These are phyloP conservation scores for Spizellomyces sp. DNA, from an alignment of 192 early-diverging fungal genomes.

Conservation along the genomic window DNA sequence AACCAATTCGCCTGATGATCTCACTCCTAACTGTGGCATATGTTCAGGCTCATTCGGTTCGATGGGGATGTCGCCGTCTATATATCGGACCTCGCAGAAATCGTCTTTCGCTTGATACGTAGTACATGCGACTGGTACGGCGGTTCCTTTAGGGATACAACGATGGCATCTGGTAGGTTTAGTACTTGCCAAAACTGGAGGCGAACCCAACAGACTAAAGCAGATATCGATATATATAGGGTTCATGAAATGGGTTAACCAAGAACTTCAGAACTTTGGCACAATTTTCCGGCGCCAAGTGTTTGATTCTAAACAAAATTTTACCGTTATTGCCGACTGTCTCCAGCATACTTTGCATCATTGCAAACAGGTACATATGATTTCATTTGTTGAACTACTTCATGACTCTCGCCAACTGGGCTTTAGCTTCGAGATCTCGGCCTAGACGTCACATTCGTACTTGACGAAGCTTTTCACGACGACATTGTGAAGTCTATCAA, in stretches of 20 bases:
- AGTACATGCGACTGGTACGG: conserved; percentile 98
- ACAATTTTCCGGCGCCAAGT: conserved; percentile 88
- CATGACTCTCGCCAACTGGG: neutral
- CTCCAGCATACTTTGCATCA: conserved; percentile 76
- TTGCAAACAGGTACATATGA: conserved; percentile 62
- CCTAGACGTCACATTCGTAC: conserved; percentile 79
- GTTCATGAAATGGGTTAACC: conserved; percentile 89
- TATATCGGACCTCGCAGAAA: conserved; percentile 75
- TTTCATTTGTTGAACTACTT: neutral
- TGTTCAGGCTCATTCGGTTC: conserved; percentile 78
- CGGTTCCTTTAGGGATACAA: conserved; percentile 81
- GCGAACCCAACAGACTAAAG: too few relatives aligned
- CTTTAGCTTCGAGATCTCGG: conserved; percentile 78
- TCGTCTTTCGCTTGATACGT: conserved; percentile 87
- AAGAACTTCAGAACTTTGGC: conserved; percentile 83
- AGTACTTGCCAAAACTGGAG: too few relatives aligned
- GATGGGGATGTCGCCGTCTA: conserved; percentile 88
- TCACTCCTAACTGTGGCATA: neutral
- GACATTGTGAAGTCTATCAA: conserved; percentile 74
- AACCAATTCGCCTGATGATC: too few relatives aligned
- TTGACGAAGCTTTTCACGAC: conserved; percentile 77
- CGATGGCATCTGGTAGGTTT: conserved; percentile 78
- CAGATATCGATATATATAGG: conserved; percentile 46
- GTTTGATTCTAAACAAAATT: conserved; percentile 75
- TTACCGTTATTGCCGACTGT: conserved; percentile 84